phyloP scores from a whole-genome alignment of 495 filamentous ascomycete species.

The Oidiodendron maius region DNA sequence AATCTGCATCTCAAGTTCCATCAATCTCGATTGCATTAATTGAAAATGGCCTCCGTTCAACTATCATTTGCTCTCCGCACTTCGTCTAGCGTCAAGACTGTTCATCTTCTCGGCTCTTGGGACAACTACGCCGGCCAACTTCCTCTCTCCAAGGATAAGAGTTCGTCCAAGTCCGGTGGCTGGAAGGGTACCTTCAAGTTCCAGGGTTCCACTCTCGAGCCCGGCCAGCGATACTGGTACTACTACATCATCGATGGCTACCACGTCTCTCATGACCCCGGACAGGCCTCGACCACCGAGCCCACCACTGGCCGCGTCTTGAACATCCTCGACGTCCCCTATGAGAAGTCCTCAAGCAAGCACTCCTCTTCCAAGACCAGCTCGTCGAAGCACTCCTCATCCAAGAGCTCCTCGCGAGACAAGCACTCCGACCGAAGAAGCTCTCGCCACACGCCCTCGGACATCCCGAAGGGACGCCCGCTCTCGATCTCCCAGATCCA shows the following conservation, averaged over 20 bases:
- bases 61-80: slow-evolving; percentile 89
- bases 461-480: slow-evolving; percentile 80
- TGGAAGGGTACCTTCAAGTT: slow-evolving; percentile 97
- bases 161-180: slow-evolving; percentile 68
- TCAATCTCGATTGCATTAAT: slow-evolving; percentile 33
- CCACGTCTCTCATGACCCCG: slow-evolving; percentile 96
- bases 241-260: slow-evolving; percentile 99
- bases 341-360: slow-evolving; percentile 38
- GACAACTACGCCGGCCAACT: slow-evolving; percentile 93
- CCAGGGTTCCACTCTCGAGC: slow-evolving; percentile 74
- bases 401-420: slow-evolving; percentile 21
- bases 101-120: slow-evolving; percentile 96
- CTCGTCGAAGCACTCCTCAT: slow-evolving; percentile 32
- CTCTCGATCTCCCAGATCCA: slow-evolving; percentile 85
- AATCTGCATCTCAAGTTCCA: slow-evolving; percentile 18
- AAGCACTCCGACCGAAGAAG: slow-evolving; percentile 24
- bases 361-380: slow-evolving; percentile 42
- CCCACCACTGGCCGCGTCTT: slow-evolving; percentile 94
- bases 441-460: slow-evolving; percentile 37
- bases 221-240: slow-evolving; percentile 96
- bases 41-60: slow-evolving; percentile 77
- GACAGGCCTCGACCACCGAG: slow-evolving; percentile 82
- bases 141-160: slow-evolving; percentile 80
- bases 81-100: slow-evolving; percentile 93
- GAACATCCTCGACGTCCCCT: slow-evolving; percentile 62